Percentiles rank a stretch among this genome's conserved stretches.
These are phyloP conservation scores for Coprinopsis marcescibilis DNA, from an alignment of 768 basidiomycete species.

Conservation along the genomic window DNA sequence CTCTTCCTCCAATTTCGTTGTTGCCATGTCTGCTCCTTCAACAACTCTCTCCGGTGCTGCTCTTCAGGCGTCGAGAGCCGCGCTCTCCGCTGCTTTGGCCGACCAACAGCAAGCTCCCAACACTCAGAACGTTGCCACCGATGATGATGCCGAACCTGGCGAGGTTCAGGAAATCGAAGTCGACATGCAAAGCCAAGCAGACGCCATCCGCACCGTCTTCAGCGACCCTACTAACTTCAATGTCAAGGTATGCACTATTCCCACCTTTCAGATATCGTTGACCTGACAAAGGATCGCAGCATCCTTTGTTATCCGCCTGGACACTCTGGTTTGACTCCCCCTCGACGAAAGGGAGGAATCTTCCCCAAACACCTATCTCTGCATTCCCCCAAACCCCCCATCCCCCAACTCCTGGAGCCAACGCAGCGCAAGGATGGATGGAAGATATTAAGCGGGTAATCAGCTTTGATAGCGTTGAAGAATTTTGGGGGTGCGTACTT, in stretches of 20 bases:
- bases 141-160: conserved; percentile 58
- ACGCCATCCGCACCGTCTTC: conserved; percentile 87
- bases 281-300: conserved; percentile 41
- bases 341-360: conserved; percentile 81
- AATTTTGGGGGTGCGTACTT: conserved; percentile 90
- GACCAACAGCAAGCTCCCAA: conserved; percentile 41
- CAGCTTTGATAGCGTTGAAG: conserved; percentile 93
- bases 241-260: conserved; percentile 67
- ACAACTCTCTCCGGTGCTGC: conserved; percentile 57
- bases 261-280: conserved; percentile 5
- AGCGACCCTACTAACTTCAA: conserved; percentile 91
- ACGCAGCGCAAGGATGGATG: conserved; percentile 91
- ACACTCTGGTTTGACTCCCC: conserved; percentile 99
- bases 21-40: conserved; percentile 36
- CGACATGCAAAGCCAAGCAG: conserved; percentile 78
- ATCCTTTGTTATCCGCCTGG: conserved; percentile 92
- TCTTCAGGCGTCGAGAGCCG: conserved; percentile 74
- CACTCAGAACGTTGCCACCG: conserved; percentile 20
- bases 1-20: conserved; percentile 4
- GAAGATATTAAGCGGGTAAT: conserved; percentile 97
- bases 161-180: conserved; percentile 71
- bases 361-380: conserved; percentile 77
- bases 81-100: conserved; percentile 66
- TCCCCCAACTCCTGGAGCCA: conserved; percentile 64
- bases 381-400: conserved; percentile 73